phyloP scores from a whole-genome alignment of 2,329 filamentous ascomycete genomes.

The Trichoderma koningiopsis region DNA sequence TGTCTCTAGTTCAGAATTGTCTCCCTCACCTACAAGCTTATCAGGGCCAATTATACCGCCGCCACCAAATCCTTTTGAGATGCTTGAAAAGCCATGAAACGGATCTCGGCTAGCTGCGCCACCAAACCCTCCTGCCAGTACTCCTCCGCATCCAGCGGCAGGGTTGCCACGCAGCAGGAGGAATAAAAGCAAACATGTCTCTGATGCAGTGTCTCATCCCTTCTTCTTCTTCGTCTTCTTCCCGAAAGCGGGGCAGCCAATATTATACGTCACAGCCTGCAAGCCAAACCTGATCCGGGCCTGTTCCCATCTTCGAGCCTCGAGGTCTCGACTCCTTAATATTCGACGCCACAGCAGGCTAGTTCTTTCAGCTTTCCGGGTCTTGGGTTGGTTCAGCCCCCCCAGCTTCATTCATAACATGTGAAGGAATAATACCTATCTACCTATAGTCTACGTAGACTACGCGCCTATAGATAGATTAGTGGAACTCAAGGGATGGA shows the following conservation, averaged over 20 bases:
- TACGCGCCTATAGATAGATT: background rate
- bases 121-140: background rate
- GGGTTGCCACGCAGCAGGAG: background rate
- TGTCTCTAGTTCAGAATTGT: background rate
- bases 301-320: background rate
- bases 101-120: background rate
- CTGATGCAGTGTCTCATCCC: constrained; percentile 4
- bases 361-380: background rate
- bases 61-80: background rate
- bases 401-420: background rate
- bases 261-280: background rate
- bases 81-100: background rate
- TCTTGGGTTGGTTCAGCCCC: background rate
- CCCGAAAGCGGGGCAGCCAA: background rate
- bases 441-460: too few relatives aligned
- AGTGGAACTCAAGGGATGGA: background rate
- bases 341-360: background rate
- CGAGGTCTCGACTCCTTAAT: background rate
- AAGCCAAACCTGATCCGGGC: background rate
- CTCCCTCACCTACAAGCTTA: background rate
- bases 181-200: background rate
- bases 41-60: background rate
- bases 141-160: background rate
- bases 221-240: background rate
- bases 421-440: background rate